Conservation (phyloP, 2,329 filamentous ascomycete genomes). For the Teratosphaeria zuluensis region DNA sequence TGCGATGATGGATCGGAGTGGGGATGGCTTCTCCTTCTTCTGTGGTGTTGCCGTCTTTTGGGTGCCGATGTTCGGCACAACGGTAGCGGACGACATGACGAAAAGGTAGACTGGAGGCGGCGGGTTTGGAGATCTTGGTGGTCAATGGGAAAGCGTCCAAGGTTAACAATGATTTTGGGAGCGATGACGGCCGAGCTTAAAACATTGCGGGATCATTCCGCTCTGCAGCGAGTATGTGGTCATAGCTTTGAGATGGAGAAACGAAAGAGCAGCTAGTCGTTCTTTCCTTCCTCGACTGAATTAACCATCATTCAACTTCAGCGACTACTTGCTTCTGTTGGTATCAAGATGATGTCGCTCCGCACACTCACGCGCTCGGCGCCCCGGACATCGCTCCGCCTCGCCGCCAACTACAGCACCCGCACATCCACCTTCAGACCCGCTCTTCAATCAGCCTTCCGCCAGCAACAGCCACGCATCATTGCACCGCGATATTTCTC, state of each 20-base stretch:
- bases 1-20: slow-evolving; percentile 80
- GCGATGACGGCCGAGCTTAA: background rate
- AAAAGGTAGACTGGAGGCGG: background rate
- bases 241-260: background rate
- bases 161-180: background rate
- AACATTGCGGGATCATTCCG: background rate
- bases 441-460: slow-evolving; percentile 10
- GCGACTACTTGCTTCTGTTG: background rate
- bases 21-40: slow-evolving; percentile 52
- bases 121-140: background rate
- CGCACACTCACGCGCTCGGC: slow-evolving; percentile 36
- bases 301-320: background rate
- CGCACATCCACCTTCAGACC: slow-evolving; percentile 30
- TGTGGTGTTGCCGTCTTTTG: slow-evolving; percentile 3
- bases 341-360: slow-evolving; percentile 34
- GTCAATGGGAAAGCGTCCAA: background rate
- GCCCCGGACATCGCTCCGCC: slow-evolving; percentile 33
- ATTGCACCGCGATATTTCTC: slow-evolving; percentile 30
- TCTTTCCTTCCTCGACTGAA: background rate
- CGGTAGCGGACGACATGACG: slow-evolving; percentile 9
- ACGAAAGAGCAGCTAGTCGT: background rate
- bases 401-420: slow-evolving; percentile 27
- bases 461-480: slow-evolving; percentile 8
- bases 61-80: slow-evolving; percentile 15
- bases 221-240: background rate